These are phyloP conservation scores for Alternaria longipes DNA, from an alignment of 2,329 filamentous ascomycete genomes.

Conservation along the genomic window DNA sequence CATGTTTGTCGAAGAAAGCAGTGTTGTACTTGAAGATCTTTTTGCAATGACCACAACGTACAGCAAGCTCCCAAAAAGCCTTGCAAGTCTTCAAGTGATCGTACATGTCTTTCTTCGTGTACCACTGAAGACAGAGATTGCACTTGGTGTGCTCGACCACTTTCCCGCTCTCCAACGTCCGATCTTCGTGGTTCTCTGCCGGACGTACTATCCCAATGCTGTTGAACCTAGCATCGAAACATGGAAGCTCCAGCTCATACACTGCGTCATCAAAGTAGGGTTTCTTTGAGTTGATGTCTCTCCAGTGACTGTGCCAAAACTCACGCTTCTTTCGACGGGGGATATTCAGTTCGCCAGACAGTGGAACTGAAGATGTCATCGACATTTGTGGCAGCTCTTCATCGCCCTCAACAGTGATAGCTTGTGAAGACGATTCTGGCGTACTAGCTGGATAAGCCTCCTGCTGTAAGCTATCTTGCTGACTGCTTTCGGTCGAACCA, in stretches of 20 bases:
- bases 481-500: neutral
- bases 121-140: neutral
- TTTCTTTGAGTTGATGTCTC: too few relatives aligned
- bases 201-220: neutral
- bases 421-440: neutral
- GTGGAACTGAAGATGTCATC: neutral
- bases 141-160: neutral
- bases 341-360: neutral
- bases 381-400: neutral
- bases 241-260: neutral
- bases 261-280: neutral
- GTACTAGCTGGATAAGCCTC: neutral
- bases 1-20: neutral
- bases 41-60: neutral
- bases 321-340: neutral
- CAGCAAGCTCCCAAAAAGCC: constrained; percentile 1
- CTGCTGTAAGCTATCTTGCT: neutral
- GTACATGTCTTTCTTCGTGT: neutral
- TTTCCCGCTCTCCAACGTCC: neutral
- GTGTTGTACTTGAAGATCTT: neutral
- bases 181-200: neutral
- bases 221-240: neutral
- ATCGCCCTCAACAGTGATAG: neutral
- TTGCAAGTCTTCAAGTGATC: neutral
- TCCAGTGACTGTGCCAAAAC: neutral